These are phyloP conservation scores for Colletotrichum liaoningense DNA, from an alignment of 2,329 filamentous ascomycete genomes.

Conservation along the genomic window DNA sequence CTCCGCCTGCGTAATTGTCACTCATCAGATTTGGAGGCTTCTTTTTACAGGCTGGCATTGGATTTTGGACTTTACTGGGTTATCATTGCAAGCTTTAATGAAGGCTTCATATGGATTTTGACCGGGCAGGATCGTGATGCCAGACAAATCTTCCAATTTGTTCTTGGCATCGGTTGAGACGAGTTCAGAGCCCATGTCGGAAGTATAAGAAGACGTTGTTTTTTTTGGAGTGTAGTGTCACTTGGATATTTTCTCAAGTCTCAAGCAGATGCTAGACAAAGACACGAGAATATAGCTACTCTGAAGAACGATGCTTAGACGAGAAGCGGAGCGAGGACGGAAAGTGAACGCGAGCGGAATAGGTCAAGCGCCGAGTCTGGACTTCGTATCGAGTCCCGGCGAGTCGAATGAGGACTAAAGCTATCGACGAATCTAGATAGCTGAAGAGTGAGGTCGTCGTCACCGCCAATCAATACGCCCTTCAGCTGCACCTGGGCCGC, in stretches of 20 bases:
- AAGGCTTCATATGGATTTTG: slow-evolving; percentile 83
- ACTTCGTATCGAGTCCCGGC: background rate
- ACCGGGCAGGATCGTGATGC: slow-evolving; percentile 59
- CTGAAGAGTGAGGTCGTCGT: background rate
- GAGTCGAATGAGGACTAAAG: background rate
- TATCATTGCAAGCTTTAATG: slow-evolving; percentile 73
- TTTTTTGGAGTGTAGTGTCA: background rate
- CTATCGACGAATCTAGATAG: background rate
- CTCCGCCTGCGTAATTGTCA: slow-evolving; percentile 58
- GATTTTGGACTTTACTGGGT: slow-evolving; percentile 65
- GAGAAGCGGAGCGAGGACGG: background rate
- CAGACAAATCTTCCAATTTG: slow-evolving; percentile 66
- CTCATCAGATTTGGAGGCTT: background rate
- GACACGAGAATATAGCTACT: background rate
- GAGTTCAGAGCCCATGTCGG: slow-evolving; percentile 49
- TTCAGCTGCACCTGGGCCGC: background rate
- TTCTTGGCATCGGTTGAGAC: slow-evolving; percentile 57
- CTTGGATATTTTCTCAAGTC: background rate
- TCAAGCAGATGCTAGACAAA: background rate
- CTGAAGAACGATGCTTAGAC: background rate
- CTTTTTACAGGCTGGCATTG: no score
- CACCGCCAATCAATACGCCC: slow-evolving; percentile 10
- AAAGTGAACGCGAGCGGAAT: background rate
- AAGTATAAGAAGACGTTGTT: no score
- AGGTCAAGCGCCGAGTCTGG: background rate